Evolutionary conservation across 78 protist genomes (phyloP), one percentile per base, ranked within the genome.

Genomic region (Pelomyxa schiedti): DNA sequence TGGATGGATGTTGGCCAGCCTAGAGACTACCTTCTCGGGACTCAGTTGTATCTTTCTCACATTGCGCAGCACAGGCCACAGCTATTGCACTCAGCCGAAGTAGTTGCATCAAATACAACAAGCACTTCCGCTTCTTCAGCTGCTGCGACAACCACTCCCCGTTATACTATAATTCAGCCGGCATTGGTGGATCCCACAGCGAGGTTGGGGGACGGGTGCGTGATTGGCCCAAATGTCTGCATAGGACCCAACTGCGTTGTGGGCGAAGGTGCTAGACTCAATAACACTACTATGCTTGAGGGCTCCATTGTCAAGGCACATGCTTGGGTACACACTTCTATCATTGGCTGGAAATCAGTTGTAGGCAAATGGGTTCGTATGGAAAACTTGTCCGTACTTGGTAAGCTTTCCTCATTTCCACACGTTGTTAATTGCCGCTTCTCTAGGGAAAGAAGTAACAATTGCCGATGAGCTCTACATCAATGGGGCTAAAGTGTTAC

Each of bases 1-100:
- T 95, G 98, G 98, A 89, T 94, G 95, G 97, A 95, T 76, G 83
- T 95, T 24, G 97, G 97, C 28, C 90, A 93, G 89, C 98, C 98
- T 24, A 47, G 39, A 8, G 93, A 92, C 84, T 90, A 38, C 82
- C 76, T 91, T 37, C 30, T 1, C 37, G 94, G 93, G 29, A 26
- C 40, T 36, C 37, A 26, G 29, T 66, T 82, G 42, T 79, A 69
- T 76, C 76, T 89, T 35, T 1, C 16, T 24, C 1, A 22, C 30
- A 41, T 82, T 37, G 73, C 72, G 35, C 26, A 63, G 5, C 74
- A 74, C 36, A 22, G 29, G 53, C 82, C 80, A 73, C 83, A 82
- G 65, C 29, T 32, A 6, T 66, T 81, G 26, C 72, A 79, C 0
- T 72, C 72, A n/a, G n/a, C n/a, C n/a, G n/a, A n/a, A n/a, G n/a